phyloP scores from a whole-genome alignment of 2,329 filamentous ascomycete genomes.

The Ceratocystis smalleyi region DNA sequence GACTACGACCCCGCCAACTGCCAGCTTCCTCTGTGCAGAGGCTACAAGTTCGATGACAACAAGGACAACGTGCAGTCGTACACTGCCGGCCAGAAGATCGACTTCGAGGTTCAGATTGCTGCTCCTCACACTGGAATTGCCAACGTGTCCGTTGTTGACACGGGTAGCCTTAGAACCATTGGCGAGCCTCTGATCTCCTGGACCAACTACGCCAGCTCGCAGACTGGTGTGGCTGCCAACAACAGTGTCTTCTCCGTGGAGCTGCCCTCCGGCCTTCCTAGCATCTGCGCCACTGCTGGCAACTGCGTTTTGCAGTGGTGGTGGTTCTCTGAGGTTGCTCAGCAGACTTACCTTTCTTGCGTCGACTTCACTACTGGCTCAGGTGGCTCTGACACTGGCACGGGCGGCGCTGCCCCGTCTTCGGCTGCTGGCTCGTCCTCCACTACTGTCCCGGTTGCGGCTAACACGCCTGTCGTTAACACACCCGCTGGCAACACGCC shows the following conservation, averaged over 20 bases:
- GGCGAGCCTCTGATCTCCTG: slow-evolving; percentile 39
- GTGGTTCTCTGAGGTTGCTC: slow-evolving; percentile 26
- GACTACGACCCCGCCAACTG: slow-evolving; percentile 20
- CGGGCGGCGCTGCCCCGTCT: not conserved
- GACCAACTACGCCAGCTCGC: slow-evolving; percentile 37
- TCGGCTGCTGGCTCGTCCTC: not conserved
- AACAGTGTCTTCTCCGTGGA: slow-evolving; percentile 32
- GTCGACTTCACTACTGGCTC: slow-evolving; percentile 23
- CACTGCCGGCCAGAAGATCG: slow-evolving; percentile 29
- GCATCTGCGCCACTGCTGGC: slow-evolving; percentile 22
- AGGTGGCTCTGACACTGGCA: slow-evolving; percentile 2
- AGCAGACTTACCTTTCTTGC: slow-evolving; percentile 29
- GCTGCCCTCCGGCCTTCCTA: slow-evolving; percentile 23
- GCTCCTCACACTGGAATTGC: slow-evolving; percentile 32
- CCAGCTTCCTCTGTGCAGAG: slow-evolving; percentile 29
- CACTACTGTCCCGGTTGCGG: not conserved
- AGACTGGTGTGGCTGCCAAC: slow-evolving; percentile 26
- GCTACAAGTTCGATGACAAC: slow-evolving; percentile 33
- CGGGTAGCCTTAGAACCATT: slow-evolving; percentile 35
- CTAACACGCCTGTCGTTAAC: not conserved
- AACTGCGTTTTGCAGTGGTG: slow-evolving; percentile 33
- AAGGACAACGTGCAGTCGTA: slow-evolving; percentile 29
- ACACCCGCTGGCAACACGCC: not conserved
- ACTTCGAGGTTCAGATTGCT: slow-evolving; percentile 28
- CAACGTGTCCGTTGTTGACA: slow-evolving; percentile 45